Evolutionary conservation across 345 rosid genomes (phyloP).

Genomic region (Populus pruinosa): DNA sequence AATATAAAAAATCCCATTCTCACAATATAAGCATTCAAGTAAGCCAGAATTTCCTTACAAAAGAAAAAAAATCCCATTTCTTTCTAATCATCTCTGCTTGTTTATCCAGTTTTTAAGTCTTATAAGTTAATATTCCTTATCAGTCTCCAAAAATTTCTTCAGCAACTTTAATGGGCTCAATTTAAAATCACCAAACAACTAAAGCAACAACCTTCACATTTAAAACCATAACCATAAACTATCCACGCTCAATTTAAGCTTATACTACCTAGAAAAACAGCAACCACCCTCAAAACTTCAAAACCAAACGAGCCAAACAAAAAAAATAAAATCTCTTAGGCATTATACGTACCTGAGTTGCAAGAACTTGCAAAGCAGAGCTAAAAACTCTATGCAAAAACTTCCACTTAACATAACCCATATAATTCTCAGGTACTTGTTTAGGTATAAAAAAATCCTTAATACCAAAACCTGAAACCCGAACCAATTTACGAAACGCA

Average conservation of each 20-base stretch:
- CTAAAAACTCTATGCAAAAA: slow-evolving; percentile 84
- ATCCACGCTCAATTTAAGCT: neutral
- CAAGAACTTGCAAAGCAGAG: slow-evolving; percentile 89
- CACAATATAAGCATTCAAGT: neutral
- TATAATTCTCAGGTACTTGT: slow-evolving; percentile 52
- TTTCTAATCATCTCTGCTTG: too few species aligned
- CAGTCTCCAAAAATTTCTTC: neutral
- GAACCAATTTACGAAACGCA: slow-evolving; percentile 38
- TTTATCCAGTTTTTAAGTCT: too few species aligned
- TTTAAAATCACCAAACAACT: neutral
- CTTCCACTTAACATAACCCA: slow-evolving; percentile 85
- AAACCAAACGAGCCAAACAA: neutral
- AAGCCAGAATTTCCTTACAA: too few species aligned
- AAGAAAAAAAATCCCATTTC: too few species aligned
- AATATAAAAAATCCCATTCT: slow-evolving; percentile 5
- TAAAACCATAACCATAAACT: neutral
- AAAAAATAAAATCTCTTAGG: neutral
- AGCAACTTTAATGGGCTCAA: neutral
- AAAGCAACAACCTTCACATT: neutral
- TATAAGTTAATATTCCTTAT: too few species aligned
- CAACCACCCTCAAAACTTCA: neutral
- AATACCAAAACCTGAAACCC: slow-evolving; percentile 36
- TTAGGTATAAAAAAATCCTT: slow-evolving; percentile 77
- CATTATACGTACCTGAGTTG: slow-evolving; percentile 65
- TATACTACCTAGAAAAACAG: too few species aligned